phyloP scores from a whole-genome alignment of 2,329 filamentous ascomycete species.

The Aspergillus sp. region DNA sequence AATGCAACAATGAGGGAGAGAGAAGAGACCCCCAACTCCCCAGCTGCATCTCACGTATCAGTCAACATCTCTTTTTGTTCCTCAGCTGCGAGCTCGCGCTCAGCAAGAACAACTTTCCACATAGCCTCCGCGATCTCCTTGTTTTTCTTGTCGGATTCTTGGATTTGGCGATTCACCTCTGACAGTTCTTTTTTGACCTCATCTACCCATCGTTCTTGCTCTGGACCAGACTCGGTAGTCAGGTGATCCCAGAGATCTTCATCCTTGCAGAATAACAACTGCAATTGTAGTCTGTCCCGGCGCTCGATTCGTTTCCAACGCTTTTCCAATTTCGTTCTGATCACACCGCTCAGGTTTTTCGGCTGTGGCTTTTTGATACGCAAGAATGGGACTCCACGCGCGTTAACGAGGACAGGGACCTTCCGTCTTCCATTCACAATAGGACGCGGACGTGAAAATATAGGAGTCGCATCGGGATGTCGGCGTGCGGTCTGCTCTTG shows the following conservation, averaged over 20 bases:
- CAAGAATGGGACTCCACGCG: conserved; percentile 42
- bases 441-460: conserved; percentile 35
- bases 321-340: conserved; percentile 35
- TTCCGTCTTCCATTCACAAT: conserved; percentile 36
- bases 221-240: conserved; percentile 16
- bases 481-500: conserved; percentile 28
- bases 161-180: conserved; percentile 24
- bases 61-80: conserved; percentile 20
- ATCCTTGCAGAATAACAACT: conserved; percentile 33
- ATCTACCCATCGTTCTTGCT: conserved; percentile 24
- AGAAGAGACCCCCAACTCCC: background rate
- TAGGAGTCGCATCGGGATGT: conserved; percentile 33
- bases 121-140: conserved; percentile 31
- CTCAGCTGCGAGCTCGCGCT: conserved; percentile 34
- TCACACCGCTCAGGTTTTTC: conserved; percentile 35
- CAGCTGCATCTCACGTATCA: background rate
- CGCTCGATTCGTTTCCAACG: conserved; percentile 35
- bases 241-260: conserved; percentile 45
- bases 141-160: conserved; percentile 26
- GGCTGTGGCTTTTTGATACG: conserved; percentile 47
- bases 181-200: conserved; percentile 17
- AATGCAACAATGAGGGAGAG: too few relatives aligned
- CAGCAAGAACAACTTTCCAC: conserved; percentile 42
- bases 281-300: conserved; percentile 29
- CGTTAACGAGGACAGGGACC: conserved; percentile 42